phyloP scores from a whole-genome alignment of 2,329 filamentous ascomycete species.

The Colletotrichum limetticola region DNA sequence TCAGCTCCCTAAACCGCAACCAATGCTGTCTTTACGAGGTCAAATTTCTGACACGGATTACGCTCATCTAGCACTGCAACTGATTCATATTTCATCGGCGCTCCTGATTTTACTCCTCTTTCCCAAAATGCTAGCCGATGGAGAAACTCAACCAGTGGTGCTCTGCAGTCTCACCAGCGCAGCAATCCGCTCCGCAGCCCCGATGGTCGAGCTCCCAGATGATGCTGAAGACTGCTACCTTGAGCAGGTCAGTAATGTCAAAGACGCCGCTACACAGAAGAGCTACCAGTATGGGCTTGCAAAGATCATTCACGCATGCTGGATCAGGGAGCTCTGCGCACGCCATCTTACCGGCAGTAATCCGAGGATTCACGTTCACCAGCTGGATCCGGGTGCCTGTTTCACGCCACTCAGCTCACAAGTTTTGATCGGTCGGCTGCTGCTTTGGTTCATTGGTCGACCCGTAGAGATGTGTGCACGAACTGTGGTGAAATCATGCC shows the following conservation, averaged over 20 bases:
- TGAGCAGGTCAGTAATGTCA: neutral
- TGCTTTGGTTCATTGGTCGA: neutral
- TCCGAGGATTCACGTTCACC: neutral
- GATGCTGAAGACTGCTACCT: neutral
- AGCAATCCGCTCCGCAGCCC: neutral
- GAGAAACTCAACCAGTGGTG: neutral
- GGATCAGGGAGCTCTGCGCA: conserved; percentile 3
- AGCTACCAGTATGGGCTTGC: neutral
- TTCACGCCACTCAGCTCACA: conserved; percentile 5
- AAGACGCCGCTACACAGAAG: neutral
- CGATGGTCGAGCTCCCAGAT: neutral
- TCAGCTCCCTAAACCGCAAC: neutral
- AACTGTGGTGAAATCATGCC: neutral
- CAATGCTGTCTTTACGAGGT: neutral
- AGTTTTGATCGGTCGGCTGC: neutral
- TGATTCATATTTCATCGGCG: neutral
- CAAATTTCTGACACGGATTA: neutral
- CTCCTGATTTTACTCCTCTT: neutral
- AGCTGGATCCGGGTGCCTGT: neutral
- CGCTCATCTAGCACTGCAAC: neutral
- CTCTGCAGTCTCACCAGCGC: neutral
- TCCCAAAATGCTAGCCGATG: neutral
- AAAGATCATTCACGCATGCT: conserved; percentile 1
- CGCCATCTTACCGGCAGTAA: neutral
- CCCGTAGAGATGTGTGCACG: neutral